Evolutionary conservation across 2,329 filamentous ascomycete species (phyloP), one percentile per base, ranked within the genome.

Genomic region (Aspergillus hortae): DNA sequence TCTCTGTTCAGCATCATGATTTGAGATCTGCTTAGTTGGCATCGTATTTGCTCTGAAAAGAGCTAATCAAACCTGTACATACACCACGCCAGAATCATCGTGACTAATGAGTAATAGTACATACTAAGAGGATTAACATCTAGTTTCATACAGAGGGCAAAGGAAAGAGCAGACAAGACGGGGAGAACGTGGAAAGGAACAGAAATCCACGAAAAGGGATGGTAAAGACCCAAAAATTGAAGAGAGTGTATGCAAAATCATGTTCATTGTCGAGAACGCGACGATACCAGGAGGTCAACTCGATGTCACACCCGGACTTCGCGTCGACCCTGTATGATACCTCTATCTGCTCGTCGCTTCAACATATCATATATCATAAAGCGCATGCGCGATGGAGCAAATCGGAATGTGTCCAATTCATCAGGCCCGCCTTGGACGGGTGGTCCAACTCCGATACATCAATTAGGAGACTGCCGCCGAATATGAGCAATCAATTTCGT

Each of bases 381-480:
- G 35, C 15, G 35, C 35, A 38, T 38, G 35, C 35, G 15, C 14
- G 11, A 17, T 38, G 35, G 27, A 30, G 27, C 35, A 38, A 17
- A 38, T 38, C 35, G 15, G 15, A 11, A 38, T 38, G 14, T n/a
- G 35, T 2, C 35, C 35, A 38, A 38, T 38, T 38, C 15, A 53
- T 51, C n/a, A 44, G 44, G 52, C 45, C 40, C 49, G 51, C 54
- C 46, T 58, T 54, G 30, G 46, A 55, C 49, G 40, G 53, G 46
- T 27, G 36, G 36, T 48, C 44, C 45, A 38, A 42, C 19, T 47
- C 42, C 33, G 23, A 48, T 30, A 49, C 35, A 52, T 45, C 30
- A 21, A 54, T 49, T 50, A 53, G 38, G 35, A 25, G 27, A 40
- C 38, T 51, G 49, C 32, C 45, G 38, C 49, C 47, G 46, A 53